These are phyloP conservation scores for Nicotiana benthamiana DNA, from an alignment of 257 asterid genomes.

Conservation along the genomic window DNA sequence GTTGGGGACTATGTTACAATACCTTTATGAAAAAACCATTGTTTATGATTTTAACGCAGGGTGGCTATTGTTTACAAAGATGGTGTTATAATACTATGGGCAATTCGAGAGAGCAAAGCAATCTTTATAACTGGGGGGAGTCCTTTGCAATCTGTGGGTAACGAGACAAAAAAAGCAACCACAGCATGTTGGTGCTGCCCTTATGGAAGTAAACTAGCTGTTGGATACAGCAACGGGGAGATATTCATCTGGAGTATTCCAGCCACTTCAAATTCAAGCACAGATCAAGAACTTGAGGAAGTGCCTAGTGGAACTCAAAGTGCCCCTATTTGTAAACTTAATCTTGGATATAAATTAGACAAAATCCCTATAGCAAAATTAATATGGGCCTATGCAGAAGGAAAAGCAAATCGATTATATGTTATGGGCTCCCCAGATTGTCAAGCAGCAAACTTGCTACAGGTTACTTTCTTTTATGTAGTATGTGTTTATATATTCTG, in stretches of 20 bases:
- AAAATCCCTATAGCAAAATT: slow-evolving; percentile 66
- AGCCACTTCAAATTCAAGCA: slow-evolving; percentile 27
- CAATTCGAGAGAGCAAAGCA: slow-evolving; percentile 60
- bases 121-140: slow-evolving; percentile 41
- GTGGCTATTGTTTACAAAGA: slow-evolving; percentile 56
- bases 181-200: slow-evolving; percentile 91
- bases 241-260: slow-evolving; percentile 70
- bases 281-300: slow-evolving; percentile 28
- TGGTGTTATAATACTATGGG: slow-evolving; percentile 70
- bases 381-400: slow-evolving; percentile 63
- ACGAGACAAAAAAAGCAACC: slow-evolving; percentile 69
- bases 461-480: slow-evolving; percentile 32
- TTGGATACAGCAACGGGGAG: slow-evolving; percentile 89
- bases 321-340: slow-evolving; percentile 60
- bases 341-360: slow-evolving; percentile 80
- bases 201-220: slow-evolving; percentile 64
- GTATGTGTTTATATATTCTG: background rate
- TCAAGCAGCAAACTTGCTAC: slow-evolving; percentile 50
- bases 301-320: slow-evolving; percentile 32
- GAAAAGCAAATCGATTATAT: slow-evolving; percentile 75
- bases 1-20: background rate
- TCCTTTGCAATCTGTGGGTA: slow-evolving; percentile 36
- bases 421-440: slow-evolving; percentile 61
- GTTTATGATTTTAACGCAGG: slow-evolving; percentile 31
- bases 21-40: background rate